phyloP scores from a whole-genome alignment of 768 basidiomycete genomes.

The Lanmaoa rubissima region DNA sequence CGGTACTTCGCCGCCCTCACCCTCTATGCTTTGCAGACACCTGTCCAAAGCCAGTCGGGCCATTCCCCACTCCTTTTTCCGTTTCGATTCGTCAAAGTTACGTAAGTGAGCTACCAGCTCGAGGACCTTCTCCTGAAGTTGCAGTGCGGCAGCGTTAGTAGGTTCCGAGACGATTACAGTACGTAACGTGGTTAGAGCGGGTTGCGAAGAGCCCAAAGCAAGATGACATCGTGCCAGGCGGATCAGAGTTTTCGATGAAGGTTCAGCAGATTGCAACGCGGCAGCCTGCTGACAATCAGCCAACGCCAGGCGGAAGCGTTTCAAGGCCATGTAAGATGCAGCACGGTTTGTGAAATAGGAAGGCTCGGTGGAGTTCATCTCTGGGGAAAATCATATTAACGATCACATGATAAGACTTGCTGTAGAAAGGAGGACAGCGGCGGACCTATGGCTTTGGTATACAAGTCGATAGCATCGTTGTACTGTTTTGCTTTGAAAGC shows the following conservation, averaged over 20 bases:
- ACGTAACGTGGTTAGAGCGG: slow-evolving; percentile 67
- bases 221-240: slow-evolving; percentile 84
- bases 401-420: slow-evolving; percentile 13
- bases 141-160: slow-evolving; percentile 53
- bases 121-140: slow-evolving; percentile 59
- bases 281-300: slow-evolving; percentile 78
- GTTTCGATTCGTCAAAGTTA: slow-evolving; percentile 53
- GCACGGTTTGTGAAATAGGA: slow-evolving; percentile 84
- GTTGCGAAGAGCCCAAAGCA: slow-evolving; percentile 66
- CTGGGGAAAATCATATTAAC: slow-evolving; percentile 31
- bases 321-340: slow-evolving; percentile 79
- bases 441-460: slow-evolving; percentile 72
- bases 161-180: slow-evolving; percentile 61
- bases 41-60: slow-evolving; percentile 79
- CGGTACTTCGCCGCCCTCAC: slow-evolving; percentile 71
- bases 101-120: slow-evolving; percentile 64
- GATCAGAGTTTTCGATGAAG: slow-evolving; percentile 74
- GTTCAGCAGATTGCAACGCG: slow-evolving; percentile 56
- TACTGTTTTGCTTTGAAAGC: slow-evolving; percentile 69
- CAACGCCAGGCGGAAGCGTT: slow-evolving; percentile 71
- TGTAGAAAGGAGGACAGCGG: slow-evolving; percentile 13
- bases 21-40: slow-evolving; percentile 68
- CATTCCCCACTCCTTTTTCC: slow-evolving; percentile 69
- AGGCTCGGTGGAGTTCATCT: slow-evolving; percentile 62
- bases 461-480: slow-evolving; percentile 66